phyloP scores from a whole-genome alignment of 139 green algal genomes.

The Chlorella sp. region DNA sequence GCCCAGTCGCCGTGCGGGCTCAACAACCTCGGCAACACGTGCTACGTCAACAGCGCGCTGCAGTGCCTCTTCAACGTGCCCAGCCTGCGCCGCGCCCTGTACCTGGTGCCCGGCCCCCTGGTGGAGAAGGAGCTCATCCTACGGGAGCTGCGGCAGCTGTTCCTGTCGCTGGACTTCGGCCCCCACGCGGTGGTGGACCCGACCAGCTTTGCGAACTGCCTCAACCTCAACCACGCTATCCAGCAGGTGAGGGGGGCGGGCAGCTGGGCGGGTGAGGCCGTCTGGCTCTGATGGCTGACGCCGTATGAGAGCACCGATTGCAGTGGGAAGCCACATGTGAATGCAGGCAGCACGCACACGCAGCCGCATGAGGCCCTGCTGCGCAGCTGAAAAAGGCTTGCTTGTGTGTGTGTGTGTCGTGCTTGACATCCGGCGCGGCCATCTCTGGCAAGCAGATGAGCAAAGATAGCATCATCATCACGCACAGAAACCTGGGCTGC shows the following conservation, averaged over 20 bases:
- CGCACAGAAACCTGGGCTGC: too few species aligned
- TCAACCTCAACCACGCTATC: conserved; percentile 69
- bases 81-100: conserved; percentile 57
- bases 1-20: conserved; percentile 68
- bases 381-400: too few species aligned
- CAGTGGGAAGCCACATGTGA: too few species aligned
- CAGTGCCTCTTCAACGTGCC: conserved; percentile 72
- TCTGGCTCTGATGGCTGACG: not conserved
- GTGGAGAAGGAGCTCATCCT: conserved; percentile 20
- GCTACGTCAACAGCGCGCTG: conserved; percentile 81
- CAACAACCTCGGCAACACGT: conserved; percentile 83
- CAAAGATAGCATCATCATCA: too few species aligned
- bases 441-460: too few species aligned
- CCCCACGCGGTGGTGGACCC: conserved; percentile 48
- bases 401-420: too few species aligned
- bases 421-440: too few species aligned
- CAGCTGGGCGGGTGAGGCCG: not conserved
- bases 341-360: too few species aligned
- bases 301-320: too few species aligned
- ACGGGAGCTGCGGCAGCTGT: conserved; percentile 24
- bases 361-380: too few species aligned
- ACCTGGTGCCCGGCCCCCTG: conserved; percentile 21
- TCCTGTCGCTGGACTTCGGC: conserved; percentile 55
- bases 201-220: conserved; percentile 41
- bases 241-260: conserved; percentile 55